These are phyloP conservation scores for Lachnellula cervina DNA, from an alignment of 2,329 filamentous ascomycete species.

Conservation along the genomic window DNA sequence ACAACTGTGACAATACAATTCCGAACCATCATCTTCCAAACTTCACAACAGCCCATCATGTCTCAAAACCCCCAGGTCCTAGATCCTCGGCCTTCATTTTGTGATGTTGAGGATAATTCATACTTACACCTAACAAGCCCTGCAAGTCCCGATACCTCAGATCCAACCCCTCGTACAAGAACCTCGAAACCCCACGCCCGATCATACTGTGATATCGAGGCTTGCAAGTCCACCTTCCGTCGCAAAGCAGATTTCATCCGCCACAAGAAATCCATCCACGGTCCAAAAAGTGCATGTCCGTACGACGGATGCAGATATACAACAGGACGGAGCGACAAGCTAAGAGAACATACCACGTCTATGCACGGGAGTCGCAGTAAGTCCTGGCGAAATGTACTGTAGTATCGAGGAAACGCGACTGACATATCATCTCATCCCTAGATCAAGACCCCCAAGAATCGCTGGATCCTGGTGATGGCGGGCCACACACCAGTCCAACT, in stretches of 20 bases:
- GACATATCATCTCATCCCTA: neutral
- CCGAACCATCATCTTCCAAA: neutral
- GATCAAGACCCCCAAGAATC: neutral
- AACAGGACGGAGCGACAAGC: constrained; percentile 4
- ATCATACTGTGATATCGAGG: neutral
- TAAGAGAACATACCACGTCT: constrained; percentile 5
- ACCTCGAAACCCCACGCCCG: neutral
- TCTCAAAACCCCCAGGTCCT: neutral
- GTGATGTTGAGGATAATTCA: neutral
- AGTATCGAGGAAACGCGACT: neutral
- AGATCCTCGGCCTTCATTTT: neutral
- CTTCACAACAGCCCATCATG: neutral
- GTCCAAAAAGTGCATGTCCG: constrained; percentile 2
- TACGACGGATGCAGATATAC: constrained; percentile 3
- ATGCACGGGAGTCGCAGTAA: constrained; percentile 2
- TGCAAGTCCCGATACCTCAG: neutral
- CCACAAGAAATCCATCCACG: constrained; percentile 6
- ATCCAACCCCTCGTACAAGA: neutral
- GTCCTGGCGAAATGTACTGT: neutral
- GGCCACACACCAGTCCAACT: neutral
- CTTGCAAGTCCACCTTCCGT: constrained; percentile 3
- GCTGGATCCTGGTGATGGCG: neutral
- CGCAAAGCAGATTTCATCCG: constrained; percentile 5
- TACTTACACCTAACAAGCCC: neutral
- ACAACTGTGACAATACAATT: neutral